A percentile compares a stretch with the other conserved stretches of the same genome.
phyloP scores from a whole-genome alignment of 345 rosid genomes.

The Citrus mangshanensis region DNA sequence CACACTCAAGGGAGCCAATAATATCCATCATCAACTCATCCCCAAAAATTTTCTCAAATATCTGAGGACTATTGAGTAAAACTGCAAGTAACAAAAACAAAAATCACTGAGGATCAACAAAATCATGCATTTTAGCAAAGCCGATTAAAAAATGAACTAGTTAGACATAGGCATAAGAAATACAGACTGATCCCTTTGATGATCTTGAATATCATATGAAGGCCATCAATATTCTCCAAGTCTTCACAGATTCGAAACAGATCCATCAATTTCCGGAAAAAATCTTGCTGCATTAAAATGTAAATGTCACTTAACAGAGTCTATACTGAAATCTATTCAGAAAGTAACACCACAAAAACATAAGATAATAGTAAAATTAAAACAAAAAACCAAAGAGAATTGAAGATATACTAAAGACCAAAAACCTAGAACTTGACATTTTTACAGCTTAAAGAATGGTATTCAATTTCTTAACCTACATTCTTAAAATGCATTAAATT shows the following conservation, averaged over 20 bases:
- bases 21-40: constrained; percentile 84
- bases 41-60: constrained; percentile 77
- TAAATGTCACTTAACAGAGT: constrained; percentile 7
- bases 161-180: constrained; percentile 9
- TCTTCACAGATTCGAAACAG: constrained; percentile 72
- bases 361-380: neutral
- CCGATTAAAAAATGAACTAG: constrained; percentile 6
- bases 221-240: constrained; percentile 54
- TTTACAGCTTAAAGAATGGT: neutral
- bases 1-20: constrained; percentile 93
- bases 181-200: constrained; percentile 80
- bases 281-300: constrained; percentile 59
- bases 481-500: neutral
- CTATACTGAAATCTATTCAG: neutral
- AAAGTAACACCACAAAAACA: neutral
- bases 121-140: constrained; percentile 12
- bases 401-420: neutral
- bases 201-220: constrained; percentile 79
- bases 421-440: neutral
- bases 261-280: constrained; percentile 72
- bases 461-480: neutral
- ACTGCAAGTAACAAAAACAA: constrained; percentile 49
- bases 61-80: constrained; percentile 70
- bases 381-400: neutral
- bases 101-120: constrained; percentile 16